Conservation (phyloP, 1,139 yeast genomes). For the Scheffersomyces parashehatae region DNA sequence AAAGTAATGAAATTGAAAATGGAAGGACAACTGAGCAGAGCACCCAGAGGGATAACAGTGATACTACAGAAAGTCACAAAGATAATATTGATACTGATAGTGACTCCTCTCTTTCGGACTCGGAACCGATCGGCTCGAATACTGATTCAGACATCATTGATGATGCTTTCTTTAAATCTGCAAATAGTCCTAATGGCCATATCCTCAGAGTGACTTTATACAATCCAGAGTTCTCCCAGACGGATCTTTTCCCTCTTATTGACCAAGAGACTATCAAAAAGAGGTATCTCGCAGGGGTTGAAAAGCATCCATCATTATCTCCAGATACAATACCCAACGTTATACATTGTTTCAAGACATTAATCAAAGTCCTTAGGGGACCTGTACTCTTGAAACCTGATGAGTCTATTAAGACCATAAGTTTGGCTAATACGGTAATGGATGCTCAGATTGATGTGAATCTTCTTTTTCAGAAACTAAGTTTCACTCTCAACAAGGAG, state of each 20-base stretch:
- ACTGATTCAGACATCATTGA: conserved; percentile 21
- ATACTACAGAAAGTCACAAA: no score
- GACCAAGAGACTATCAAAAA: conserved; percentile 26
- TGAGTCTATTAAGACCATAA: conserved; percentile 54
- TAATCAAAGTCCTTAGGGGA: conserved; percentile 61
- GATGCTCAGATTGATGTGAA: conserved; percentile 57
- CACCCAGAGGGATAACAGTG: no score
- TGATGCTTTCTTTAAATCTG: conserved; percentile 35
- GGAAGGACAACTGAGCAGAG: no score
- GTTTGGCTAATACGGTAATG: conserved; percentile 47
- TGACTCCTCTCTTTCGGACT: no score
- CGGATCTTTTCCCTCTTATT: conserved; percentile 26
- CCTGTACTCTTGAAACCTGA: conserved; percentile 49
- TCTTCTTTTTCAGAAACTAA: conserved; percentile 48
- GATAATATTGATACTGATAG: no score
- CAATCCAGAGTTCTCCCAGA: conserved; percentile 28
- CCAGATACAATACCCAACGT: conserved; percentile 47
- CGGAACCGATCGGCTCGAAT: conserved; percentile 1
- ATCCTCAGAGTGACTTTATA: conserved; percentile 36
- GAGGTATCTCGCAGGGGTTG: conserved; percentile 33
- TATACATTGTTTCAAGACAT: conserved; percentile 54
- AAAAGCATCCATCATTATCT: conserved; percentile 27
- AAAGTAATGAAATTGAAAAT: no score
- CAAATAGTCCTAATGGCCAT: conserved; percentile 27
- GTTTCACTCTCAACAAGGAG: conserved; percentile 41